These are phyloP conservation scores for Neobulgaria alba DNA, from an alignment of 2,329 filamentous ascomycete species.

Conservation along the genomic window DNA sequence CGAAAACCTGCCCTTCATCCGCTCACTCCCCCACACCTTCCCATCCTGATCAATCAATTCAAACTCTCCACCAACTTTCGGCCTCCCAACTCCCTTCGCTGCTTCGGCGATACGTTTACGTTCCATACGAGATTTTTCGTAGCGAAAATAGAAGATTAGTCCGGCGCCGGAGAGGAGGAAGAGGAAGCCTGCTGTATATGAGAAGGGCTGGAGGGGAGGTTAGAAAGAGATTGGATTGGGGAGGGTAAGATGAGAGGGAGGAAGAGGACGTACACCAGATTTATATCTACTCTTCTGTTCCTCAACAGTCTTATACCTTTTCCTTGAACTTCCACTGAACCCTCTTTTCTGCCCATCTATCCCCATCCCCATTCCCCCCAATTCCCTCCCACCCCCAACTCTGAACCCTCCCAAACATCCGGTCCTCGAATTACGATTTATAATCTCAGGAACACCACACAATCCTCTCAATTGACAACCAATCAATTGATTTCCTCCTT, in stretches of 20 bases:
- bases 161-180: slow-evolving; percentile 73
- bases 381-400: background rate
- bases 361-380: background rate
- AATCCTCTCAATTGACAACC: no score
- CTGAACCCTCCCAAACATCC: no score
- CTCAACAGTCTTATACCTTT: slow-evolving; percentile 27
- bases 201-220: slow-evolving; percentile 61
- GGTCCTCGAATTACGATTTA: no score
- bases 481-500: no score
- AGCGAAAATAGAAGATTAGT: slow-evolving; percentile 84
- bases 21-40: slow-evolving; percentile 64
- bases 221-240: background rate
- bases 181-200: slow-evolving; percentile 78
- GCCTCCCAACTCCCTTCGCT: slow-evolving; percentile 83
- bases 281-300: slow-evolving; percentile 25
- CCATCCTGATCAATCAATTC: slow-evolving; percentile 75
- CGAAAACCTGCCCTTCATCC: slow-evolving; percentile 74
- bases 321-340: slow-evolving; percentile 1
- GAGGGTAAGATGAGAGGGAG: background rate
- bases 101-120: slow-evolving; percentile 83
- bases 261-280: slow-evolving; percentile 11
- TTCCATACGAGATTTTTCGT: slow-evolving; percentile 86
- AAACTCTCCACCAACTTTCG: slow-evolving; percentile 88
- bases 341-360: background rate
- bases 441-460: no score